Evolutionary conservation across 2,329 filamentous ascomycete species (phyloP), one percentile per base, ranked within the genome.

Genomic region (Teratosphaeria pseudoeucalypti): DNA sequence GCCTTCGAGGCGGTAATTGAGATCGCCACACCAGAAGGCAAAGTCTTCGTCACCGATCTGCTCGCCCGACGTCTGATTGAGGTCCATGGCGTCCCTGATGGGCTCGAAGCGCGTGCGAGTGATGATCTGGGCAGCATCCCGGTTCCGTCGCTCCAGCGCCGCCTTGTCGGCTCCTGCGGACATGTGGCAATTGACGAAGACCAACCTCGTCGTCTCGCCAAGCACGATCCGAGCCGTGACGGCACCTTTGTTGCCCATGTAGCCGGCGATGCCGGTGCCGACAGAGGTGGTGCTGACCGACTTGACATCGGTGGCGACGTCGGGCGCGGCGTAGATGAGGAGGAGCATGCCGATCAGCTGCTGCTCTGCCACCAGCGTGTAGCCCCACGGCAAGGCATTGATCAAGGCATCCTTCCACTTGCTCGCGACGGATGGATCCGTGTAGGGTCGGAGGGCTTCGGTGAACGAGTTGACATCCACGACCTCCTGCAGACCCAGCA

Each of bases 171-270:
- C 83, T 32, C 94, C 94, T 57, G 92, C 95, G 63, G 92, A 88
- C 27, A 99, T 80, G 75, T 99, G 94, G 59, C 85, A 90, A 73
- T 99, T 96, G 65, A 96, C 80, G 72, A 99, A 96, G 27, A 94
- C 87, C 58, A 99, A 76, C 34, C 88, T 83, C 0, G 94, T 96
- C 0, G 91, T 91, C 72, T 96, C 94, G 1, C 92, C 94, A 0
- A 99, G 77, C 0, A 99, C 80, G 3, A 99, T 78, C 23, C 92
- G 83, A 3, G 88, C 88, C 2, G 87, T 84, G 0, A 96, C 87
- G 3, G 89, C 92, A 1, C 94, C 94, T 72, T 99, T 99, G 73
- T 99, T 99, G 10, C 94, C 94, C 78, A 96, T 87, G 70, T 96
- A 96, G 0, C 92, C 92, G 74, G 95, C 83, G 52, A 97, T 74